Conservation (phyloP, 2,329 filamentous ascomycete genomes). For the Myrmaecium sp. region DNA sequence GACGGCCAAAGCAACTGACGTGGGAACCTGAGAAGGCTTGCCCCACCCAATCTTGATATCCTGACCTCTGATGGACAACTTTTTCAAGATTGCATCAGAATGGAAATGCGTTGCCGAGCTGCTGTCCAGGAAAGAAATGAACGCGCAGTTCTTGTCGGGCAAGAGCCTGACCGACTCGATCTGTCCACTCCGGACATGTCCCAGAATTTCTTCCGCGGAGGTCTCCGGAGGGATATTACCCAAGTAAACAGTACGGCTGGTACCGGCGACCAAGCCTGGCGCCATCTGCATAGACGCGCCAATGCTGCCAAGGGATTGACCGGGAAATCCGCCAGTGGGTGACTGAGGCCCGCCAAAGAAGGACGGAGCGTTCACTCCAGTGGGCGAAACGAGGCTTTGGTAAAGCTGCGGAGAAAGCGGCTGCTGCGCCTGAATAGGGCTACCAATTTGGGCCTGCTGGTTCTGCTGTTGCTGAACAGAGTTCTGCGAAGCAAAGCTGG, state of each 20-base stretch:
- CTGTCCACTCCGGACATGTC: constrained; percentile 90
- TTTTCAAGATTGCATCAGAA: constrained; percentile 98
- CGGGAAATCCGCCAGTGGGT: constrained; percentile 59
- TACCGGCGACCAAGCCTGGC: constrained; percentile 70
- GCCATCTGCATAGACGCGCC: constrained; percentile 60
- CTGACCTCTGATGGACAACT: constrained; percentile 94
- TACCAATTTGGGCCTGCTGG: constrained; percentile 48
- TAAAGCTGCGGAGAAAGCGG: constrained; percentile 68
- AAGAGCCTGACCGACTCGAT: constrained; percentile 97
- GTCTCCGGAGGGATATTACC: constrained; percentile 99
- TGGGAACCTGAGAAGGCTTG: constrained; percentile 94
- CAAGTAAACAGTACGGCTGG: constrained; percentile 90
- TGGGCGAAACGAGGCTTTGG: constrained; percentile 71
- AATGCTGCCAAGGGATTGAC: constrained; percentile 44
- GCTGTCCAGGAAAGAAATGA: constrained; percentile 96
- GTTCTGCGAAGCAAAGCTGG: constrained; percentile 40
- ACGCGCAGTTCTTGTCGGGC: constrained; percentile 98
- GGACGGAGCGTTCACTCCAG: constrained; percentile 63
- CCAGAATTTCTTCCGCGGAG: constrained; percentile 85
- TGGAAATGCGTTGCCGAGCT: constrained; percentile 98
- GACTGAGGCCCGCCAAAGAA: constrained; percentile 72
- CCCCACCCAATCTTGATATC: constrained; percentile 99
- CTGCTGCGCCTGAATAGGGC: constrained; percentile 56
- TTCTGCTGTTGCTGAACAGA: constrained; percentile 44
- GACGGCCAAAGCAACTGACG: constrained; percentile 89